Evolutionary conservation across 2,329 filamentous ascomycete species (phyloP).

Genomic region (Trichoderma sp.): DNA sequence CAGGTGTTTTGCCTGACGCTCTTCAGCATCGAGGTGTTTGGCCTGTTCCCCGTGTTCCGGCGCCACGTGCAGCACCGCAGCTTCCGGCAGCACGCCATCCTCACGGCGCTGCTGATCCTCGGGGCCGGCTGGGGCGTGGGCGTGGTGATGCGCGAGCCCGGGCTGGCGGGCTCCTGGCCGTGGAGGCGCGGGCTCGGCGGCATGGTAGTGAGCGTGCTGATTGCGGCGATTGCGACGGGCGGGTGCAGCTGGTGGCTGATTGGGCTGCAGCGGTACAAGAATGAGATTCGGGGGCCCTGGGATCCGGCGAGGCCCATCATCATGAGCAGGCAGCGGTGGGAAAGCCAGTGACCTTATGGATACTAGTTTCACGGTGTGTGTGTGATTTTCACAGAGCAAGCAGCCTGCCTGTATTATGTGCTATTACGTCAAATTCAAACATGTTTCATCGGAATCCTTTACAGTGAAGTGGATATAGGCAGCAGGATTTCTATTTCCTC

Average conservation of each 20-base stretch:
- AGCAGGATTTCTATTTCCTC: too few relatives aligned
- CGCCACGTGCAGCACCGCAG: constrained; percentile 80
- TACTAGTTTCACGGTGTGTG: neutral
- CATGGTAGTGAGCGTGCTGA: constrained; percentile 71
- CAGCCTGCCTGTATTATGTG: neutral
- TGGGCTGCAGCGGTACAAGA: constrained; percentile 96
- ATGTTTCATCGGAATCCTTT: neutral
- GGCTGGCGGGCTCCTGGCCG: constrained; percentile 46
- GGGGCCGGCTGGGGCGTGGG: constrained; percentile 79
- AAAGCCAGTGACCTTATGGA: constrained; percentile 33
- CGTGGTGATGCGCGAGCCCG: constrained; percentile 54
- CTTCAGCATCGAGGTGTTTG: constrained; percentile 97
- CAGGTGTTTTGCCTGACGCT: constrained; percentile 94
- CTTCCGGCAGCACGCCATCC: constrained; percentile 75
- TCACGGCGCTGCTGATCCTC: constrained; percentile 76
- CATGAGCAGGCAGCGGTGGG: constrained; percentile 63
- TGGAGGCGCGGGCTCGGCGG: constrained; percentile 67
- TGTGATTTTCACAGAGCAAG: neutral
- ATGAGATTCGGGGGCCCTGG: constrained; percentile 97
- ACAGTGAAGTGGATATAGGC: neutral
- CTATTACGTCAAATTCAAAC: neutral
- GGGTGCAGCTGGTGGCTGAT: constrained; percentile 98
- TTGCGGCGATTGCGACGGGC: constrained; percentile 79
- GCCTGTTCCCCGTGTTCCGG: constrained; percentile 96
- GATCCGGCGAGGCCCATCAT: constrained; percentile 91